Conservation (phyloP, 768 basidiomycete species). For the Tulasnella sp. region DNA sequence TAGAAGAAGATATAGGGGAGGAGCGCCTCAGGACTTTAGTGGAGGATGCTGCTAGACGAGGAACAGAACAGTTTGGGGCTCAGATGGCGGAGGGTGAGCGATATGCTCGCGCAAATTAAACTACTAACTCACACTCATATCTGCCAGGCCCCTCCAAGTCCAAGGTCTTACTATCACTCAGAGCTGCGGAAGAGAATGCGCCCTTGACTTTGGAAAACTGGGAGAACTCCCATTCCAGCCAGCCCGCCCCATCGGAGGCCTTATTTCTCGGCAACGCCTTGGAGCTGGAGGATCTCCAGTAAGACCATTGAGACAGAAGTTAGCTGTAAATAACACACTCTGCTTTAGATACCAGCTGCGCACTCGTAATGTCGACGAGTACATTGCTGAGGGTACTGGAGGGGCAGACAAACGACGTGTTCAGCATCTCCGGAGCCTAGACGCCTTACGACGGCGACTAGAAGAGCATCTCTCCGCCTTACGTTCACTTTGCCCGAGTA, state of each 20-base stretch:
- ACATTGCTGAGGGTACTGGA: not conserved
- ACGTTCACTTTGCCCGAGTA: not conserved
- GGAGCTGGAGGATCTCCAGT: not conserved
- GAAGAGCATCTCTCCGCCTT: not conserved
- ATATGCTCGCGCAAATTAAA: no score
- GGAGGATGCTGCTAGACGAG: no score
- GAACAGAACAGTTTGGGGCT: no score
- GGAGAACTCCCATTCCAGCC: not conserved
- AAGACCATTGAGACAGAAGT: not conserved
- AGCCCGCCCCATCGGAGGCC: not conserved
- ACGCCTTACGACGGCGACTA: not conserved
- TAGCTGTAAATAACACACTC: not conserved
- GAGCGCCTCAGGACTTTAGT: no score
- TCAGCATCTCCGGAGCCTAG: not conserved
- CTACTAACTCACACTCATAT: no score
- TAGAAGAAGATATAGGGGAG: not conserved
- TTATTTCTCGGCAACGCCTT: not conserved
- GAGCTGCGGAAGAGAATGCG: not conserved
- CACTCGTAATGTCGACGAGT: not conserved
- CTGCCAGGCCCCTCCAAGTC: no score
- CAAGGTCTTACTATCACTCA: no score
- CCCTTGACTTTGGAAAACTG: not conserved
- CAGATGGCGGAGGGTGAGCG: no score
- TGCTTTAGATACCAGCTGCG: not conserved
- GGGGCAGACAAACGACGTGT: not conserved